Evolutionary conservation across 352 stramenopile genomes (phyloP).

Genomic region (Globisporangium canariense): DNA sequence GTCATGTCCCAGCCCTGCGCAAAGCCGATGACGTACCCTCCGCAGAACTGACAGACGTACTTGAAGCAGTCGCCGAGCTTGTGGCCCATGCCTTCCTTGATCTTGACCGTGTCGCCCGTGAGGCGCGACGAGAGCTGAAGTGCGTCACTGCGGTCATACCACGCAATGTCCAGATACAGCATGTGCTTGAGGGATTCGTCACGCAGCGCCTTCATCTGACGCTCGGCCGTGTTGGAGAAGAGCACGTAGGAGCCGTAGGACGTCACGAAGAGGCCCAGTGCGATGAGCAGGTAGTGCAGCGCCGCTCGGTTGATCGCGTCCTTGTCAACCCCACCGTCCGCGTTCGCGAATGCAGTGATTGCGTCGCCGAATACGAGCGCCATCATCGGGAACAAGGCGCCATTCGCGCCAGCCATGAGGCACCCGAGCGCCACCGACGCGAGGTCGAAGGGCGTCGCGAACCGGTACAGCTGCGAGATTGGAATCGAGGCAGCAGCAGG

Average conservation of each 20-base stretch:
- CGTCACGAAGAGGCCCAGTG: constrained; percentile 33
- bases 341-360: too few relatives aligned
- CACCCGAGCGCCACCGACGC: too few relatives aligned
- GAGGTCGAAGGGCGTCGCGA: too few relatives aligned
- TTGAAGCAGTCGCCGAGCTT: constrained; percentile 44
- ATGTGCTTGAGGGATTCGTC: constrained; percentile 34
- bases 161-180: constrained; percentile 48
- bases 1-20: constrained; percentile 39
- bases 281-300: constrained; percentile 27
- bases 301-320: constrained; percentile 25
- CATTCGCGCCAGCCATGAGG: too few relatives aligned
- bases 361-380: constrained; percentile 45
- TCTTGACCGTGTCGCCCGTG: constrained; percentile 50
- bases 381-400: too few relatives aligned
- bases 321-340: constrained; percentile 32
- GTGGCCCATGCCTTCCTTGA: constrained; percentile 51
- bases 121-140: constrained; percentile 41
- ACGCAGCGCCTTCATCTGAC: constrained; percentile 45
- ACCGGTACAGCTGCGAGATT: too few relatives aligned
- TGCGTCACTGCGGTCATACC: constrained; percentile 44
- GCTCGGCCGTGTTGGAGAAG: constrained; percentile 31
- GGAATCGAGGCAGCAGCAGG: too few relatives aligned
- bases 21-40: constrained; percentile 45
- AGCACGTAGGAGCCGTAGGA: constrained; percentile 28
- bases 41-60: constrained; percentile 35